Conservation (phyloP, 2,329 filamentous ascomycete species). For the Tolypocladium capitatum region DNA sequence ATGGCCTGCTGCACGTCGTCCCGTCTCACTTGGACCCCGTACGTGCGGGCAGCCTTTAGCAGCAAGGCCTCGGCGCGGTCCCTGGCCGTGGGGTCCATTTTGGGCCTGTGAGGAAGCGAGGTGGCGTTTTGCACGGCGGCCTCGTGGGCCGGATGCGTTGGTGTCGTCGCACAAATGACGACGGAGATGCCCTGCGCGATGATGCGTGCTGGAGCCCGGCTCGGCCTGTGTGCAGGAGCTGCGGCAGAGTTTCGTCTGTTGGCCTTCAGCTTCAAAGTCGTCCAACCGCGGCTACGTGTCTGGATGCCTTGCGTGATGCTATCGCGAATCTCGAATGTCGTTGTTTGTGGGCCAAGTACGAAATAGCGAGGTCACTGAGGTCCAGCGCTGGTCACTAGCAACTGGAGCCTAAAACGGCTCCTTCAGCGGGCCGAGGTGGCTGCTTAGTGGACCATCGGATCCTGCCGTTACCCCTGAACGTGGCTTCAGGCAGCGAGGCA, state of each 20-base stretch:
- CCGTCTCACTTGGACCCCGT: conserved; percentile 17
- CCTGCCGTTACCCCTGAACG: background rate
- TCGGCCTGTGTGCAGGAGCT: too few species aligned
- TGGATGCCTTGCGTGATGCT: background rate
- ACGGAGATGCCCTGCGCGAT: background rate
- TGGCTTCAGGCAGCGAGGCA: background rate
- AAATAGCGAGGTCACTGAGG: too few species aligned
- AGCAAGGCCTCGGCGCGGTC: conserved; percentile 20
- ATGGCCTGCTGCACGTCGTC: conserved; percentile 26
- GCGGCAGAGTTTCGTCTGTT: too few species aligned
- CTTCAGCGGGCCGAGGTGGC: background rate
- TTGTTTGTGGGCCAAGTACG: background rate
- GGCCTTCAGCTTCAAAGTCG: background rate
- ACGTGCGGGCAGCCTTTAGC: conserved; percentile 17
- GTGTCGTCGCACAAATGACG: conserved; percentile 9
- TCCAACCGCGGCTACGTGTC: background rate
- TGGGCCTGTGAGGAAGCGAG: conserved; percentile 18
- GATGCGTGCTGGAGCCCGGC: background rate
- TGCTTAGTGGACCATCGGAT: background rate
- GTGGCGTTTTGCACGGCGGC: conserved; percentile 9
- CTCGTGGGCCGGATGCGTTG: background rate
- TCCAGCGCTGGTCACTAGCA: background rate
- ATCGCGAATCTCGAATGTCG: background rate
- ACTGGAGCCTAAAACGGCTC: background rate
- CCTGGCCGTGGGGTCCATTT: conserved; percentile 15